Evolutionary conservation across 2,329 filamentous ascomycete genomes (phyloP), one percentile per base, ranked within the genome.

Genomic region (Plectosphaerella cucumerina): DNA sequence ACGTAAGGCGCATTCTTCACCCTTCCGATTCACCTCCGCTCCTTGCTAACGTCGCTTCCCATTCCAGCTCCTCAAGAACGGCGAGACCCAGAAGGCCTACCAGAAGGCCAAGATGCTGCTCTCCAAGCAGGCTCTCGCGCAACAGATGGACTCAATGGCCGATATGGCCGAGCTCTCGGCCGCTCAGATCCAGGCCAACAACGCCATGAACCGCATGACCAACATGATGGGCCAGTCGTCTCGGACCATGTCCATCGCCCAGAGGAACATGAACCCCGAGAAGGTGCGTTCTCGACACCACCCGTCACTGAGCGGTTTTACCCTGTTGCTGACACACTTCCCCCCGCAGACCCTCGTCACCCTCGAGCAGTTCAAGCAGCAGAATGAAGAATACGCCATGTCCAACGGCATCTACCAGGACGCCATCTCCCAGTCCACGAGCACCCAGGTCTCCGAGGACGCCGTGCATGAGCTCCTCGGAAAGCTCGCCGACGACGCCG

Each of bases 401-500:
- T 78, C 74, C 64, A 83, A 82, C 67, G 79, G 85, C 59, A 90
- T 92, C 70, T 94, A 94, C 70, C 89, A 93, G 69, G 90, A 92
- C 63, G 89, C 90, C 53, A 93, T 92, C 55, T 84, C 82, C 20
- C 86, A 87, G 54, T 87, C 87, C 35, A 95, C 90, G 1, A 67
- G 89, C 70, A 62, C 86, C 74, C 65, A 89, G 76, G 67, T 92
- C 73, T 72, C 89, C 74, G 70, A 96, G 65, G 90, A 95, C 59
- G 90, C 92, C 59, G 90, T 96, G 2, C 90, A 96, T 67, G 85
- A 90, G 58, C 72, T 96, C 55, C 87, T 96, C 70, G 86, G 83
- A 57, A 88, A 95, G 71, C 82, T 94, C 42, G 90, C 90, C 56
- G 91, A 96, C 67, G 90, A 95, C 68, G 90, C 89, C 10, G 91